Evolutionary conservation across 2,329 filamentous ascomycete genomes (phyloP), one percentile per base, ranked within the genome.

Genomic region (Arthrinium phaeospermum): DNA sequence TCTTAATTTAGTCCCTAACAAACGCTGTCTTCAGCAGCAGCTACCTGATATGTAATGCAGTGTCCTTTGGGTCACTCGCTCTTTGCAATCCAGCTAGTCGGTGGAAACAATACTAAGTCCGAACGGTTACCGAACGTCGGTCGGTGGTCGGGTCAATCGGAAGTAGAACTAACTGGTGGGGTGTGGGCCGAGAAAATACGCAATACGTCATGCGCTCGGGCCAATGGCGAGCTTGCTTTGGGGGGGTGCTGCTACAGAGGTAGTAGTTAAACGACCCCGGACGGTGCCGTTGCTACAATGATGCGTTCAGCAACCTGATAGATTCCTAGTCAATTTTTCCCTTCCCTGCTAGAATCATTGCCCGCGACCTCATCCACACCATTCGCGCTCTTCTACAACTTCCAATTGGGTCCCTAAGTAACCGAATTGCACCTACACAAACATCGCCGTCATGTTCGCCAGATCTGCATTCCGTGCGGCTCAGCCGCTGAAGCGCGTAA

Each of bases 401-500:
- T 13, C 13, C 57, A 41, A 64, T 64, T 64, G 57, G 34, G 57
- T 64, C 34, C 34, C n/a, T 41, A 41, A n/a, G 57, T 24, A 64
- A 64, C n/a, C 67, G 27, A 37, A n/a, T 37, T 34, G 41, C 34
- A 22, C 45, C 67, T 30, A 8, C 12, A 13, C 24, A 70, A 70
- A 30, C 49, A 34, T 61, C 61, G 16, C 51, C 79, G 87, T 77
- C 72, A 91, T 91, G 89, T 89, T 91, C 76, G 85, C 88, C 73
- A 86, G 89, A 84, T 85, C 87, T 76, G 81, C 85, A 73, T 85
- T 90, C 78, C 85, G 87, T 79, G 85, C 85, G 74, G 85, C 86
- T 67, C 86, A 88, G 80, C 88, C 89, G 75, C 78, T 90, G 75
- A 88, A 85, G 79, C 86, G 86, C 80, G 89, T 91, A 83, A 80